Conservation (phyloP, 2,329 filamentous ascomycete genomes). For the Colletotrichum lindemuthianum region DNA sequence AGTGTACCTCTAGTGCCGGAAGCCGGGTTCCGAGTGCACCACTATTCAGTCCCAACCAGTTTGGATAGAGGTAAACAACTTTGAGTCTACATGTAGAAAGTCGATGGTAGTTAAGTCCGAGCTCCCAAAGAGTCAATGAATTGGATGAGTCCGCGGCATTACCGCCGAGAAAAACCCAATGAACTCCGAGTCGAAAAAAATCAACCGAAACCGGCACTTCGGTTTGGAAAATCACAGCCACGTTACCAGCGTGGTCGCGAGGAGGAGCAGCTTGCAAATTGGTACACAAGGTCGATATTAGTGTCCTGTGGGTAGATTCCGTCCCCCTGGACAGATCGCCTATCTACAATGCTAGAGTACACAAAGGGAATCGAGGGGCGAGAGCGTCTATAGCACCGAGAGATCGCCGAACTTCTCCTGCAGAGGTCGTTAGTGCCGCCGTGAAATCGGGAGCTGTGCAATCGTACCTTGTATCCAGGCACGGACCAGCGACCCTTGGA, state of each 20-base stretch:
- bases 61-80: background rate
- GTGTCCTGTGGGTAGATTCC: conserved; percentile 36
- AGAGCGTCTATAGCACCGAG: conserved; percentile 81
- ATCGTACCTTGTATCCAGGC: conserved; percentile 95
- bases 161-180: conserved; percentile 15
- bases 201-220: conserved; percentile 2
- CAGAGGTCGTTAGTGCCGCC: conserved; percentile 55
- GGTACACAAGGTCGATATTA: conserved; percentile 35
- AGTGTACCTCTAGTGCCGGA: conserved; percentile 4
- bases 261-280: background rate
- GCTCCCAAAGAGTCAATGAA: background rate
- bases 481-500: conserved; percentile 98
- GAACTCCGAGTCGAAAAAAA: conserved; percentile 30
- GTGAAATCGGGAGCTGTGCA: background rate
- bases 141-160: background rate
- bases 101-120: background rate
- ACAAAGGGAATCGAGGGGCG: conserved; percentile 61
- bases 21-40: background rate
- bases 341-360: conserved; percentile 80
- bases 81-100: background rate
- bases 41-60: background rate
- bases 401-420: conserved; percentile 99
- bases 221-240: background rate
- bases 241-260: background rate
- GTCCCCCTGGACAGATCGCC: conserved; percentile 47